These are phyloP conservation scores for Phytophthora uliginosa DNA, from an alignment of 352 stramenopile genomes.

Conservation along the genomic window DNA sequence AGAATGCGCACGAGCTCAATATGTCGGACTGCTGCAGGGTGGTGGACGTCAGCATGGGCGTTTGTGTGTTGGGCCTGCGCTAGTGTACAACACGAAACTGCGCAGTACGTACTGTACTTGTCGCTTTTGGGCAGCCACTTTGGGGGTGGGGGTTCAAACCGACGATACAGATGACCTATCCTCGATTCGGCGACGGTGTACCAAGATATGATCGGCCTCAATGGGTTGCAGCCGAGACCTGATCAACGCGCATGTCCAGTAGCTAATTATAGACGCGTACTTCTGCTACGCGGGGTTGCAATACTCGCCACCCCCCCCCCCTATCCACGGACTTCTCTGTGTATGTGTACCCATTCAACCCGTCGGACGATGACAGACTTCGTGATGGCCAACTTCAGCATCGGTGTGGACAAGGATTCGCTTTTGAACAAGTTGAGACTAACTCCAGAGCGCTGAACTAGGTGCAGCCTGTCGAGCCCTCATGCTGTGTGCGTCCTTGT, in stretches of 20 bases:
- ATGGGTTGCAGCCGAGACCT: constrained; percentile 65
- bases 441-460: constrained; percentile 45
- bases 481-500: constrained; percentile 69
- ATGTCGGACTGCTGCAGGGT: constrained; percentile 67
- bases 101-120: constrained; percentile 2
- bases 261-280: constrained; percentile 67
- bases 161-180: constrained; percentile 29
- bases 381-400: constrained; percentile 64
- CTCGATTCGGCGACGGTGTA: constrained; percentile 44
- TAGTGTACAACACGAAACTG: constrained; percentile 71
- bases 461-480: constrained; percentile 34
- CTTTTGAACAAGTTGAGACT: constrained; percentile 47
- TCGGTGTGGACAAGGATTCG: constrained; percentile 62
- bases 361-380: constrained; percentile 41
- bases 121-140: too few relatives aligned
- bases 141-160: too few relatives aligned
- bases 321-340: constrained; percentile 79
- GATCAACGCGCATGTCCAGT: constrained; percentile 55
- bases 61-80: constrained; percentile 68
- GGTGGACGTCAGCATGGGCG: constrained; percentile 57
- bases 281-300: constrained; percentile 64
- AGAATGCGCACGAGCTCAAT: constrained; percentile 65
- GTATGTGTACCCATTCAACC: constrained; percentile 53
- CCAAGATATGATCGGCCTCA: constrained; percentile 81
- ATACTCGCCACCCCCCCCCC: constrained; percentile 78